These are phyloP conservation scores for Calcarisporium arbuscula DNA, from an alignment of 2,329 filamentous ascomycete genomes.

Conservation along the genomic window DNA sequence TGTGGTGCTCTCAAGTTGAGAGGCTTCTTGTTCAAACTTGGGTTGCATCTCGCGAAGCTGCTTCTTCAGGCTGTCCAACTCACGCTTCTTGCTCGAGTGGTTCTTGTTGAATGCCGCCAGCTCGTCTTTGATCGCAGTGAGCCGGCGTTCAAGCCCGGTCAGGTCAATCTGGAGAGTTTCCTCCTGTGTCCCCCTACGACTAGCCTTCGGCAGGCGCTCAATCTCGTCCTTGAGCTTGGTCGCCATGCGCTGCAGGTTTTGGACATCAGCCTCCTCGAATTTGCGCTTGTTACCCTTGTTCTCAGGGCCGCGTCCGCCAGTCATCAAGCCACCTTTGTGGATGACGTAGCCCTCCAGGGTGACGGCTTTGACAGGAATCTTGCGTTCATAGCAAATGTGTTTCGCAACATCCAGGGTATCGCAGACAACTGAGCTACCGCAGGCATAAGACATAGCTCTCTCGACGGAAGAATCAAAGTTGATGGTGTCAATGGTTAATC, in stretches of 20 bases:
- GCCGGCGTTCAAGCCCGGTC: slow-evolving; percentile 68
- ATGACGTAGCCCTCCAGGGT: slow-evolving; percentile 94
- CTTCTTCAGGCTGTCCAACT: slow-evolving; percentile 65
- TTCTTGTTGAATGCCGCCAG: slow-evolving; percentile 75
- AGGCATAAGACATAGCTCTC: slow-evolving; percentile 90
- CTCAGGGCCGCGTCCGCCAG: slow-evolving; percentile 78
- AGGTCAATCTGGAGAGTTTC: slow-evolving; percentile 77
- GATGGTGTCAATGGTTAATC: slow-evolving; percentile 91
- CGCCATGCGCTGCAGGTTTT: slow-evolving; percentile 71
- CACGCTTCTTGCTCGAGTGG: slow-evolving; percentile 73
- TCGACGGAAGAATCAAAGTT: slow-evolving; percentile 86
- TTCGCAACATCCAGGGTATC: slow-evolving; percentile 83
- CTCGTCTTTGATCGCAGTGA: slow-evolving; percentile 68
- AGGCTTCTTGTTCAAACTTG: slow-evolving; percentile 67
- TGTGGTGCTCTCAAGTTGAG: slow-evolving; percentile 55
- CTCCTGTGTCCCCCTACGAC: slow-evolving; percentile 70
- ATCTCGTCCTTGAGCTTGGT: slow-evolving; percentile 74
- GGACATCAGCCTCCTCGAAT: slow-evolving; percentile 86
- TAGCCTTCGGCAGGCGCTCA: slow-evolving; percentile 69
- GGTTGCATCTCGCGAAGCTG: slow-evolving; percentile 72
- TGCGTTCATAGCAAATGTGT: slow-evolving; percentile 78
- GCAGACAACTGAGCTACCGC: slow-evolving; percentile 90
- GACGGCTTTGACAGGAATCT: slow-evolving; percentile 87
- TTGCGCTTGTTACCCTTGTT: slow-evolving; percentile 69
- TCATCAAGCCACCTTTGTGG: slow-evolving; percentile 94